Evolutionary conservation across 2,329 filamentous ascomycete species (phyloP), one percentile per base, ranked within the genome.

Genomic region (Fusarium illudens): DNA sequence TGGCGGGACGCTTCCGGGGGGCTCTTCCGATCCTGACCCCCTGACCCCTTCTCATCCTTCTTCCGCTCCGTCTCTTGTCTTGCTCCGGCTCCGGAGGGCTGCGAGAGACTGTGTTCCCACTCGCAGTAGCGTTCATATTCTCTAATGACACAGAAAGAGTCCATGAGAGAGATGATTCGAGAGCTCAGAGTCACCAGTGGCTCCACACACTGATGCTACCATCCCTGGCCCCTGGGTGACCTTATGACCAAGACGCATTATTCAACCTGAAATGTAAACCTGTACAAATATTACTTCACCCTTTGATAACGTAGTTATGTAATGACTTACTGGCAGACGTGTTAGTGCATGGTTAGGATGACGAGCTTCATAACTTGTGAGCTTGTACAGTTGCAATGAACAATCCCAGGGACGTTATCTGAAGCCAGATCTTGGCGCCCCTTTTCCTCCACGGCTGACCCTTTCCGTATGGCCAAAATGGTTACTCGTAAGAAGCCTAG

Each of bases 341-440:
- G 13, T 33, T 37, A 25, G 30, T 49, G 33, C 34, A 55, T 19
- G 19, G 7, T n/a, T 27, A 25, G 22, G n/a, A 25, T 36, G 50
- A 22, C 32, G 50, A 54, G 37, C 20, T 44, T 60, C 25, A 50
- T 58, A 65, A 37, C 32, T 29, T 27, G n/a, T 33, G 46, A 32
- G 32, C 29, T 39, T 20, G 37, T 36, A 33, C n/a, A n/a, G 15
- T 15, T 42, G 22, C 25, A 39, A 19, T 30, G 22, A 4, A 10
- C 25, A 58, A 34, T 7, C 19, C 30, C 15, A 32, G 15, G 34
- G 25, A 49, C 44, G 37, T 27, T 36, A 30, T 15, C 33, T 36
- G 20, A 17, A 11, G 9, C 22, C 4, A 22, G 52, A 25, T 55
- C 17, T 12, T 46, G 50, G 19, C 9, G 7, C 17, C 17, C 17